phyloP scores from a whole-genome alignment of 768 basidiomycete species.

The Lactarius tabidus region DNA sequence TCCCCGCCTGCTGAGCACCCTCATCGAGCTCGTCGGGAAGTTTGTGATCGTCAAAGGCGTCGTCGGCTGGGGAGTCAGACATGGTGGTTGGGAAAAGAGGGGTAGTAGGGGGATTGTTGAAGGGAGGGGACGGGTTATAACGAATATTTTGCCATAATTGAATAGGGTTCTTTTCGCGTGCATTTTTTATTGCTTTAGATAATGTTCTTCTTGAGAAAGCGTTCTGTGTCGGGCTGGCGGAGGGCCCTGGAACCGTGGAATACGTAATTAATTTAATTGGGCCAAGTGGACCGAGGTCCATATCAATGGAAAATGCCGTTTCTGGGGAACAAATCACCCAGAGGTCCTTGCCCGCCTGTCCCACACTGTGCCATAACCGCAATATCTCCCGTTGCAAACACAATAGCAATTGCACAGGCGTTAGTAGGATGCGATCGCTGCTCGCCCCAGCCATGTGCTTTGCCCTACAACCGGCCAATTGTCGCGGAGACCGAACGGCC shows the following conservation, averaged over 20 bases:
- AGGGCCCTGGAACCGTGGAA: constrained; percentile 28
- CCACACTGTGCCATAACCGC: constrained; percentile 19
- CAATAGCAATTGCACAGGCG: neutral
- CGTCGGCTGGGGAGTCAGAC: constrained; percentile 60
- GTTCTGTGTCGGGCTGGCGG: constrained; percentile 25
- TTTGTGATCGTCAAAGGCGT: constrained; percentile 51
- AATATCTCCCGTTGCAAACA: constrained; percentile 20
- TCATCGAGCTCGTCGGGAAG: constrained; percentile 56
- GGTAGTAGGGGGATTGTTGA: constrained; percentile 36
- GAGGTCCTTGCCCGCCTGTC: constrained; percentile 18
- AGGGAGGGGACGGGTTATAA: constrained; percentile 62
- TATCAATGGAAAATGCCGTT: constrained; percentile 28
- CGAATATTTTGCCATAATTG: constrained; percentile 33
- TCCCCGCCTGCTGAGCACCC: constrained; percentile 42
- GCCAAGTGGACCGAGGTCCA: constrained; percentile 17
- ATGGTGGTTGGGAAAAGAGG: constrained; percentile 38
- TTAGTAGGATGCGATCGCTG: constrained; percentile 3
- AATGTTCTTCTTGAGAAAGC: constrained; percentile 31
- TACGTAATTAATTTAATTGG: constrained; percentile 29
- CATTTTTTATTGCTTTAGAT: constrained; percentile 43
- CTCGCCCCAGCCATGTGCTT: constrained; percentile 20
- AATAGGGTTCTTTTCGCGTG: constrained; percentile 70
- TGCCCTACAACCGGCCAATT: constrained; percentile 11
- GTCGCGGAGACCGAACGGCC: constrained; percentile 26
- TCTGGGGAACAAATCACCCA: constrained; percentile 21